Percentiles rank a stretch among this genome's conserved stretches.
These are phyloP conservation scores for Arachnopeziza araneosa DNA, from an alignment of 2,329 filamentous ascomycete genomes.

Conservation along the genomic window DNA sequence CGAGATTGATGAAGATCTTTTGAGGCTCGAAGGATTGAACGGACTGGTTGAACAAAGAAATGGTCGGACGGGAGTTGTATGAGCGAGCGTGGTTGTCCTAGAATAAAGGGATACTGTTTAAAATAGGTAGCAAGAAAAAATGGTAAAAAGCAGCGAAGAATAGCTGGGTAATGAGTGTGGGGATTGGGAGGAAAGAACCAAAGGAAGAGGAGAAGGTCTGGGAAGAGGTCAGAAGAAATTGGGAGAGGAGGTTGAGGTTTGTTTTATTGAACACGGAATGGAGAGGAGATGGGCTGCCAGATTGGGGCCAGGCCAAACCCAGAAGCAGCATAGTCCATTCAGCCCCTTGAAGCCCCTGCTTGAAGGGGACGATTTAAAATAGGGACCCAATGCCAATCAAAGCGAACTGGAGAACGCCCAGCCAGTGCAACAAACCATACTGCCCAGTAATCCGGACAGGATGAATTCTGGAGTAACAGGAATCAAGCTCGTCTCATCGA, in stretches of 20 bases:
- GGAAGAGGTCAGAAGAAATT: not conserved
- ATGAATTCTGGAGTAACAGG: not conserved
- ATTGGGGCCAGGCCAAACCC: not conserved
- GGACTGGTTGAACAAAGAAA: not conserved
- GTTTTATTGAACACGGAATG: not conserved
- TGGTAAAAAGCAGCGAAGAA: not conserved
- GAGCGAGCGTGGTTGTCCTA: not conserved
- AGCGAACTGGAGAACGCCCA: not conserved
- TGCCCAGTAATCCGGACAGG: not conserved
- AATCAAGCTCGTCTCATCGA: not conserved
- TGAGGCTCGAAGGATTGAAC: not conserved
- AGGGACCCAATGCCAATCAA: not conserved
- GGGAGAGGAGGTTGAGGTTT: not conserved
- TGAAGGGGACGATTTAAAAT: not conserved
- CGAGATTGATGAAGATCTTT: constrained; percentile 1
- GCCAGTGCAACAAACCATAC: not conserved
- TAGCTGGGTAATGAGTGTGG: constrained; percentile 1
- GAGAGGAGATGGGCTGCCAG: not conserved
- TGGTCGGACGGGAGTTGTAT: not conserved
- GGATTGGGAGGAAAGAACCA: not conserved
- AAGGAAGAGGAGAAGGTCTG: not conserved
- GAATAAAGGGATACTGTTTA: not conserved
- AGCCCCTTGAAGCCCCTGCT: not conserved
- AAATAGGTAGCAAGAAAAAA: not conserved
- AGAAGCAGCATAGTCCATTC: not conserved